phyloP scores from a whole-genome alignment of 306 rosid species.

The Potentilla sterilis region DNA sequence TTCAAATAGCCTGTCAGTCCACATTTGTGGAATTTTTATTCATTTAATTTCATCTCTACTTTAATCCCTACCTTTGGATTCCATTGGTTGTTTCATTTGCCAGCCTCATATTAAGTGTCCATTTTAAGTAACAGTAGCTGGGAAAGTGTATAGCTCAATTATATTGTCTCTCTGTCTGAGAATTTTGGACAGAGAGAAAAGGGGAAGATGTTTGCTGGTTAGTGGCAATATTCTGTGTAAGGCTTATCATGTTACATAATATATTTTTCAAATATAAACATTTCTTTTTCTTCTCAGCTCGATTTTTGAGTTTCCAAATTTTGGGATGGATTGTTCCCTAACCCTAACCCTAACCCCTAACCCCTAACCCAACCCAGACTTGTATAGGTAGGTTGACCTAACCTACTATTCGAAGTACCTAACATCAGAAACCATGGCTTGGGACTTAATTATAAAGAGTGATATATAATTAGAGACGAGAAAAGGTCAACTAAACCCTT shows the following conservation, averaged over 20 bases:
- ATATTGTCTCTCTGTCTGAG: slow-evolving; percentile 10
- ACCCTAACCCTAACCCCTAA: not conserved
- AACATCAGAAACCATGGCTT: not conserved
- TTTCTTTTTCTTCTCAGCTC: not conserved
- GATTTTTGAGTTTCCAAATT: not conserved
- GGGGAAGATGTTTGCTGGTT: slow-evolving; percentile 5
- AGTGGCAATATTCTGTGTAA: slow-evolving; percentile 17
- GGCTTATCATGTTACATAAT: not conserved
- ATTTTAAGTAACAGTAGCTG: slow-evolving; percentile 2
- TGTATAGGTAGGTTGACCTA: not conserved
- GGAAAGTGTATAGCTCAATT: slow-evolving; percentile 13
- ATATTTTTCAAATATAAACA: not conserved
- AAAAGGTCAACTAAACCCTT: too few relatives aligned
- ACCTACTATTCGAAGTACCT: not conserved
- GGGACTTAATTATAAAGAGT: not conserved
- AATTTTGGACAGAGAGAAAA: not conserved
- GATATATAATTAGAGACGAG: too few relatives aligned
- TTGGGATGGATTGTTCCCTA: not conserved
- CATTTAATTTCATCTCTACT: slow-evolving; percentile 22
- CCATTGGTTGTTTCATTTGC: slow-evolving; percentile 28
- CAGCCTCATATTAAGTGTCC: slow-evolving; percentile 22
- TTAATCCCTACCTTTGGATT: slow-evolving; percentile 36
- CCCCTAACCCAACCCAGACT: not conserved
- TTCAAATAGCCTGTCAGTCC: slow-evolving; percentile 32
- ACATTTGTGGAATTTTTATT: slow-evolving; percentile 46